Percentiles rank a stretch among this genome's conserved stretches.
Evolutionary conservation across 2,329 filamentous ascomycete genomes (phyloP).

Genomic region (Nemania diffusa): DNA sequence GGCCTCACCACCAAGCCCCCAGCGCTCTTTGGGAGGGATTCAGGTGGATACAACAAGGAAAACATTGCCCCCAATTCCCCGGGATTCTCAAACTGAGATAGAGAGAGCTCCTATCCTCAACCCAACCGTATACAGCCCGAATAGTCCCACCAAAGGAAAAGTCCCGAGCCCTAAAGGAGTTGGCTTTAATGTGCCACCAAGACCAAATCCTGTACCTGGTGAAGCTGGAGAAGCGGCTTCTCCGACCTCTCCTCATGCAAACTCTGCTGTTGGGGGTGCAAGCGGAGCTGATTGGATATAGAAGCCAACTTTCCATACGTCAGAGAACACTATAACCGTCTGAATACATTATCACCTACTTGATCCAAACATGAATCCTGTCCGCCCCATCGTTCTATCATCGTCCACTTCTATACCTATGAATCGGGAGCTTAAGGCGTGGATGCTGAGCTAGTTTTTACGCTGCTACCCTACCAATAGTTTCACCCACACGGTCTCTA

Average conservation of each 20-base stretch:
- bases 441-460: not conserved
- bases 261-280: conserved; percentile 36
- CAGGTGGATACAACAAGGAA: conserved; percentile 36
- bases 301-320: conserved; percentile 9
- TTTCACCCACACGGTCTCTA: not conserved
- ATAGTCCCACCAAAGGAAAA: conserved; percentile 52
- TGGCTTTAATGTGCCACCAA: conserved; percentile 52
- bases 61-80: conserved; percentile 54
- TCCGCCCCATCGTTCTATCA: not conserved
- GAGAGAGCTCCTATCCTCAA: conserved; percentile 57
- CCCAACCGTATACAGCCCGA: conserved; percentile 63
- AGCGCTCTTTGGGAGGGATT: conserved; percentile 35
- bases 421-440: not conserved
- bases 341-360: not conserved
- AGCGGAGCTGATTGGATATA: conserved; percentile 46
- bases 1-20: conserved; percentile 42
- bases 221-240: conserved; percentile 24
- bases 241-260: conserved; percentile 38
- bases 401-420: not conserved
- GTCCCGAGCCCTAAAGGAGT: conserved; percentile 58
- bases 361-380: not conserved
- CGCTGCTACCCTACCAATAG: not conserved
- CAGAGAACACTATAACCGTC: not conserved
- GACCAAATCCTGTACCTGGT: conserved; percentile 42
- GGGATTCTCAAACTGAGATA: conserved; percentile 32